Percentiles rank a stretch among this genome's conserved stretches.
Conservation (phyloP, 495 filamentous ascomycete species). For the Daldinia grandis region DNA sequence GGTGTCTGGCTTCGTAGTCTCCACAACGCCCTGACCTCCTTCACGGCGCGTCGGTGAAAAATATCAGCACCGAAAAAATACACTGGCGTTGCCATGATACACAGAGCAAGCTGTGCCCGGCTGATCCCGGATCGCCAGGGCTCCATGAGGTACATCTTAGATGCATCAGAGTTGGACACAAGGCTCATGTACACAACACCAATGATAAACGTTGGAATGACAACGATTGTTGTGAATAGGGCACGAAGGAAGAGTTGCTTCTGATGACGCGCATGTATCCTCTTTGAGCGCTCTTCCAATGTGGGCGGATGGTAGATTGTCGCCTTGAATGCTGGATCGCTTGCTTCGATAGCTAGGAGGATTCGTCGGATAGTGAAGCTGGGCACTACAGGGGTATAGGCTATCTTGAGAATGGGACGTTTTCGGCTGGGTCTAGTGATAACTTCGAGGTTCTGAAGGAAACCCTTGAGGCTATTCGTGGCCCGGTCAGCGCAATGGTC, state of each 20-base stretch:
- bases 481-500: constrained; percentile 78
- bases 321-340: constrained; percentile 69
- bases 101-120: constrained; percentile 82
- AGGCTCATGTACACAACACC: constrained; percentile 93
- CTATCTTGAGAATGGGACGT: constrained; percentile 72
- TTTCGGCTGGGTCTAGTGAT: constrained; percentile 55
- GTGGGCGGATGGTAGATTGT: constrained; percentile 82
- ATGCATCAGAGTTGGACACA: constrained; percentile 64
- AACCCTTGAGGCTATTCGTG: constrained; percentile 50
- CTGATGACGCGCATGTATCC: constrained; percentile 72
- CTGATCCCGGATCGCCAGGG: constrained; percentile 77
- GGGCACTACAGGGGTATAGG: constrained; percentile 74
- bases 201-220: constrained; percentile 88
- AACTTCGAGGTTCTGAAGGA: constrained; percentile 57
- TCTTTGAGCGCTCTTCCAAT: constrained; percentile 82
- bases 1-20: constrained; percentile 79
- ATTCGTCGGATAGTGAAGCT: constrained; percentile 80
- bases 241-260: constrained; percentile 69
- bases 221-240: constrained; percentile 72
- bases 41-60: constrained; percentile 81
- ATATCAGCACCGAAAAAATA: constrained; percentile 89
- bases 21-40: constrained; percentile 84
- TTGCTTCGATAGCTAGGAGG: constrained; percentile 67
- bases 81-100: constrained; percentile 86
- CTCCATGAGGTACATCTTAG: constrained; percentile 70